Base-by-base conservation (phyloP, 257 asterid genomes). In the Solanum ossicruentum region DNA sequence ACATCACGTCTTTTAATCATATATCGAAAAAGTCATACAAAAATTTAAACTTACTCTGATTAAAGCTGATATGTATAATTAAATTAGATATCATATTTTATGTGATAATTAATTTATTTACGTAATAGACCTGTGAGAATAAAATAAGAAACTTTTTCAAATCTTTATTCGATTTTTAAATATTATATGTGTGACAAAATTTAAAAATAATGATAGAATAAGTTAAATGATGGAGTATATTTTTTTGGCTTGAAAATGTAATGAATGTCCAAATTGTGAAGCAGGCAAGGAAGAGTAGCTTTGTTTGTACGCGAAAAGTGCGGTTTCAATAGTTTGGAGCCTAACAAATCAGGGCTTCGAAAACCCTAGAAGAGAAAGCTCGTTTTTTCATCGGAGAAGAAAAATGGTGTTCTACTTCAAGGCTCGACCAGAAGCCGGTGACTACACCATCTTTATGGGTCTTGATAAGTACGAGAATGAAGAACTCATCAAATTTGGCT, bases 401-500 rank as follows among this genome's bases (percentile, higher is more conserved):
- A 88, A 87, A 58, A 96, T 94, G 99, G 99, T 96, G 65, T 91
- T 96, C 90, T 96, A 96, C 94, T 93, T 96, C 93, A 94, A 94
- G 87, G 96, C 97, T 84, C 93, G 97, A 56, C 98, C 98, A 20
- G 98, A 94, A 78, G 92, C 94, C 15, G 97, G 98, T 45, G 99
- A 96, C 69, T 94, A 90, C 95, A 91, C 98, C 85, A 96, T 96
- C 26, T 96, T 93, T 88, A 96, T 96, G 99, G 99, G 99, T 23
- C 92, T 93, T 21, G 98, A 96, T 88, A 96, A 96, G 92, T 84
- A 89, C 80, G 98, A 96, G 89, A 96, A 96, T 89, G 99, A 96
- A 93, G 99, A 96, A 90, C 98, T 96, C 85, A 96, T 96, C 94
- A 96, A 89, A 93, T 96, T 89, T 87, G 98, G 98, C 77, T 93